A percentile compares a stretch with the other conserved stretches of the same genome.
These are phyloP conservation scores for Globisporangium spinosum DNA, from an alignment of 352 stramenopile species.

Conservation along the genomic window DNA sequence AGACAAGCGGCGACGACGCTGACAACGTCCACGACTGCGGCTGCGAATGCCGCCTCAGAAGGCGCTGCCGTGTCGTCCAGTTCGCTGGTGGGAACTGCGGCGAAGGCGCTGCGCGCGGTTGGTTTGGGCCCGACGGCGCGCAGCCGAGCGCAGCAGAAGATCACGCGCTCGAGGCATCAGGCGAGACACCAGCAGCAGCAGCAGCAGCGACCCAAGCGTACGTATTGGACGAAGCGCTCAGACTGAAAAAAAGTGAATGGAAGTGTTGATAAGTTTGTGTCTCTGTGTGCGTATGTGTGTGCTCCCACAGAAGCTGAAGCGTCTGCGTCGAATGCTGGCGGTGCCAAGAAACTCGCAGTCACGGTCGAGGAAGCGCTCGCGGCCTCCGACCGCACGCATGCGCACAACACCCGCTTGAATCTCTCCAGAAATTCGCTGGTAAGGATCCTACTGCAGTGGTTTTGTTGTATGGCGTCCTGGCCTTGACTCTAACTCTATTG, in stretches of 20 bases:
- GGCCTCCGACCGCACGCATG: slow-evolving; percentile 32
- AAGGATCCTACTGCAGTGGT: not conserved
- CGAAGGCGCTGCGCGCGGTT: slow-evolving; percentile 24
- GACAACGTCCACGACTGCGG: slow-evolving; percentile 5
- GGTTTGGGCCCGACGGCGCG: slow-evolving; percentile 25
- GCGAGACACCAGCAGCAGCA: slow-evolving; percentile 15
- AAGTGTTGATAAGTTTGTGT: not conserved
- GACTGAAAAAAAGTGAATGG: not conserved
- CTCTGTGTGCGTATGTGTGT: not conserved
- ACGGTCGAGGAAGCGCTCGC: slow-evolving; percentile 22
- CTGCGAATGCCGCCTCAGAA: not conserved
- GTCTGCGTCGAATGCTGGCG: not conserved
- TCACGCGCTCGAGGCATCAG: slow-evolving; percentile 12
- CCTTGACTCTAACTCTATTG: not conserved
- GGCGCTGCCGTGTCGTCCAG: not conserved
- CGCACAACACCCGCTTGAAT: slow-evolving; percentile 28
- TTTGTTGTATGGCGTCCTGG: not conserved
- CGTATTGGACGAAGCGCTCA: not conserved
- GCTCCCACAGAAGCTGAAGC: slow-evolving; percentile 1
- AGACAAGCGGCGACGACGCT: not conserved
- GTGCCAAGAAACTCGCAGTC: slow-evolving; percentile 17
- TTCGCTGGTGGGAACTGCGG: slow-evolving; percentile 17
- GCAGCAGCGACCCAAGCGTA: slow-evolving; percentile 4
- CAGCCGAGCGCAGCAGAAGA: slow-evolving; percentile 23
- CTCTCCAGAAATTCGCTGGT: slow-evolving; percentile 36